phyloP scores from a whole-genome alignment of 2,329 filamentous ascomycete genomes.

The Ceratocystis variospora region DNA sequence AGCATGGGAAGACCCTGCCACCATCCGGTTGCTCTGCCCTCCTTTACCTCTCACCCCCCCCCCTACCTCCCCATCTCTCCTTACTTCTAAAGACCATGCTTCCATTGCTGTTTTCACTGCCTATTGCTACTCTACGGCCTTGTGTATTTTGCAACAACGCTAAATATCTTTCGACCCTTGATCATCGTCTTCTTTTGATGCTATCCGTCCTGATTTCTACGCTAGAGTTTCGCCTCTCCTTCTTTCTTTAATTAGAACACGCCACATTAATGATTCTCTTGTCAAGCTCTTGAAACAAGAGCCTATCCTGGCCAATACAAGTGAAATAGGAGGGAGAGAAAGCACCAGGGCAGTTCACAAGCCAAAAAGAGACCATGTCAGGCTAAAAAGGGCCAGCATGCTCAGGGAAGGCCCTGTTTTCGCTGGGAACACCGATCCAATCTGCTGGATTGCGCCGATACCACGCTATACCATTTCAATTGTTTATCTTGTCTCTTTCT shows the following conservation, averaged over 20 bases:
- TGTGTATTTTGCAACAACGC: background rate
- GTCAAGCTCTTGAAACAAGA: slow-evolving; percentile 9
- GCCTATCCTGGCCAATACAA: slow-evolving; percentile 6
- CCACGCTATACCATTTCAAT: too few relatives aligned
- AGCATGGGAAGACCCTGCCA: too few relatives aligned
- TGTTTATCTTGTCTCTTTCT: too few relatives aligned
- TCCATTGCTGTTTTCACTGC: too few relatives aligned
- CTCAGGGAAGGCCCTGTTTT: background rate
- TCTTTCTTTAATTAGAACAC: slow-evolving; percentile 9
- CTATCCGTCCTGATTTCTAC: background rate
- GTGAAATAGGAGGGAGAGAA: slow-evolving; percentile 8
- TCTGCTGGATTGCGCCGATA: background rate
- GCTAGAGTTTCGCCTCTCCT: background rate
- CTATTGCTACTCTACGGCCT: too few relatives aligned
- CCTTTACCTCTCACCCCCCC: too few relatives aligned
- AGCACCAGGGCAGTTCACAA: too few relatives aligned
- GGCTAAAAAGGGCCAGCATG: too few relatives aligned
- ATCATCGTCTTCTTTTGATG: background rate
- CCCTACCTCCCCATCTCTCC: too few relatives aligned
- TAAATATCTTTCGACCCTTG: background rate
- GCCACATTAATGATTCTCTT: slow-evolving; percentile 17
- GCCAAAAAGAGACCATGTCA: too few relatives aligned
- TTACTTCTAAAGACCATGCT: too few relatives aligned
- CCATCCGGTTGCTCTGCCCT: too few relatives aligned
- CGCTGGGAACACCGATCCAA: slow-evolving; percentile 2